Percentiles rank a stretch among this genome's conserved stretches.
Conservation (phyloP, 352 stramenopile genomes). For the Blastocystis hominis region DNA sequence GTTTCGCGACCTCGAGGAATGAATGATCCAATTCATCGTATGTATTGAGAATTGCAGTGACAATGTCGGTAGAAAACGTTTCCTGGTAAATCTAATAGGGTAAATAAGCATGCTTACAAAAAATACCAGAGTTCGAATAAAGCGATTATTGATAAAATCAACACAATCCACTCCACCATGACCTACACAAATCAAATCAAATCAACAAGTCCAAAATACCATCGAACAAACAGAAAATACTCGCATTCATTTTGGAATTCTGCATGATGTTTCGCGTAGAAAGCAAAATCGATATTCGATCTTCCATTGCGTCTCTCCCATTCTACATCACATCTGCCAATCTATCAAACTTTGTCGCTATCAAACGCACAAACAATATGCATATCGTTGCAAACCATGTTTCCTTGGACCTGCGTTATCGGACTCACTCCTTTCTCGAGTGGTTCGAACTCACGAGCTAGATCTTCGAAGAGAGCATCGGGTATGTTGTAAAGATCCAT, state of each 20-base stretch:
- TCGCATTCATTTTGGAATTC: not conserved
- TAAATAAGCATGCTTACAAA: not conserved
- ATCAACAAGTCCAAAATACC: not conserved
- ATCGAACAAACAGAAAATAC: constrained; percentile 50
- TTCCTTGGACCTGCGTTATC: not conserved
- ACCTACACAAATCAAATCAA: not conserved
- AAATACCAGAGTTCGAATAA: constrained; percentile 25
- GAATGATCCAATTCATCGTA: constrained; percentile 26
- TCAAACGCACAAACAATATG: constrained; percentile 51
- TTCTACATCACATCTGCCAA: not conserved
- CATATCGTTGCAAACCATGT: constrained; percentile 53
- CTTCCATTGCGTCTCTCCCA: constrained; percentile 21
- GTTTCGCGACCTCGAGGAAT: constrained; percentile 21
- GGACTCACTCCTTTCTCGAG: not conserved
- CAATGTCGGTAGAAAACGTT: constrained; percentile 33
- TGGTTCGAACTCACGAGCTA: constrained; percentile 28
- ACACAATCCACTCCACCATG: constrained; percentile 36
- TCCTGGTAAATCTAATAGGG: not conserved
- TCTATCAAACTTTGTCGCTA: not conserved
- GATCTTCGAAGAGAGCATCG: not conserved
- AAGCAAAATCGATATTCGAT: constrained; percentile 29
- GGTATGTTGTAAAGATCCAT: not conserved
- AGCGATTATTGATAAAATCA: constrained; percentile 40
- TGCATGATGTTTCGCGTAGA: not conserved
- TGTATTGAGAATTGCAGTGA: constrained; percentile 6